Evolutionary conservation across 2,329 filamentous ascomycete genomes (phyloP), one percentile per base, ranked within the genome.

Genomic region (Phaeosphaeriaceae sp.): DNA sequence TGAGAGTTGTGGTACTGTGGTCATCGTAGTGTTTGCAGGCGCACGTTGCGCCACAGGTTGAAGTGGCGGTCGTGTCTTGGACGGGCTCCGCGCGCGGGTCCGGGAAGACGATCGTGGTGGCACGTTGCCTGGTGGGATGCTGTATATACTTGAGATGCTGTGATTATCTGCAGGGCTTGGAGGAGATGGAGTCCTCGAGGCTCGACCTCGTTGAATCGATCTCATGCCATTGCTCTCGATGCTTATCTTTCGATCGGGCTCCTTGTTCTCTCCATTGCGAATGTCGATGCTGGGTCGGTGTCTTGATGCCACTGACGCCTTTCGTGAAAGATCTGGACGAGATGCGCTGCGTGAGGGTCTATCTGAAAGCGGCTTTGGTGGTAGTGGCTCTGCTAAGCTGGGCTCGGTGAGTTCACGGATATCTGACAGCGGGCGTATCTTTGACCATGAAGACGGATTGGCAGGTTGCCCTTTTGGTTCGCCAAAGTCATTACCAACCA

Each of bases 391-490:
- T 19, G 76, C 76, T 22, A 83, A 65, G 61, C 80, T 83, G 26
- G 82, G 81, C 66, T 83, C 82, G 11, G 81, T 84, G 63, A 82
- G 72, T 64, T 83, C 82, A 60, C 81, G 79, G 56, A 84, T 84
- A 62, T 84, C 82, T 46, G 82, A 84, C 26, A 84, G 67, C 47
- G 81, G 80, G 48, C 82, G 78, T 44, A 75, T 65, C 51, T 76
- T 72, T 9, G 75, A 73, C 73, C 74, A 77, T 4, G 73, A 68
- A 30, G 69, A 61, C 19, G 66, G 65, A 28, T 68, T 66, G 55
- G 60, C 49, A 21, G 73, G 67, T 30, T 66, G 59, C 48, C 58
- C 69, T 66, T 63, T 68, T 40, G 66, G 54, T 61, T 74, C 72
- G 10, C 68, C 63, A 49, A 70, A 63, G 21, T 58, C 60, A 51